A percentile compares a stretch with the other conserved stretches of the same genome.
These are phyloP conservation scores for Excoecaria agallocha DNA, from an alignment of 345 rosid genomes.

Conservation along the genomic window DNA sequence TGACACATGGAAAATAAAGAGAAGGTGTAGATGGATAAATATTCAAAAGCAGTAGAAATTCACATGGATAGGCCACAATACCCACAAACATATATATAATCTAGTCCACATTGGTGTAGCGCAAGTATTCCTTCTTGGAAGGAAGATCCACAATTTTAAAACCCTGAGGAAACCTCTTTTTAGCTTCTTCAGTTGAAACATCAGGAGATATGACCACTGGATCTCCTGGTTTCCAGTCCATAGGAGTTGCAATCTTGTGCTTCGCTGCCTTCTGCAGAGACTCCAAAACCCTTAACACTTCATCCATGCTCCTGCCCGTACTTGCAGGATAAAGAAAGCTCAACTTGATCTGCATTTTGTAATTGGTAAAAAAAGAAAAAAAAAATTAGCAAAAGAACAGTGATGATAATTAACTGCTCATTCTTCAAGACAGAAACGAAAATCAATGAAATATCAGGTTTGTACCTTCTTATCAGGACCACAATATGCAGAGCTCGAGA, in stretches of 20 bases:
- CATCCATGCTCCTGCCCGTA: slow-evolving; percentile 77
- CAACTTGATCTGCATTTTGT: slow-evolving; percentile 49
- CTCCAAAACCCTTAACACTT: slow-evolving; percentile 69
- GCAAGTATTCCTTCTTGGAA: slow-evolving; percentile 58
- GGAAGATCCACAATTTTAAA: slow-evolving; percentile 59
- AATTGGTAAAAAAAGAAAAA: too few relatives aligned
- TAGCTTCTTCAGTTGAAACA: slow-evolving; percentile 56
- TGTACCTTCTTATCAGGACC: slow-evolving; percentile 54
- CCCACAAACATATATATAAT: neutral
- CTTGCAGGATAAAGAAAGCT: slow-evolving; percentile 72
- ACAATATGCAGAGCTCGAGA: slow-evolving; percentile 78
- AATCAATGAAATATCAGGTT: too few relatives aligned
- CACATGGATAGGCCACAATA: too few relatives aligned
- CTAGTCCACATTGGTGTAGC: slow-evolving; percentile 35
- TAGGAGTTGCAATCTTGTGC: slow-evolving; percentile 71
- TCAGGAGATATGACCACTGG: slow-evolving; percentile 60
- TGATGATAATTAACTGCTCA: too few relatives aligned
- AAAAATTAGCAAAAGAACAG: too few relatives aligned
- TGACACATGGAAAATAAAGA: too few relatives aligned
- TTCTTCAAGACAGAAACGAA: too few relatives aligned
- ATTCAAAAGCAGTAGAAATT: too few relatives aligned
- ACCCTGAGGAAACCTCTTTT: slow-evolving; percentile 61
- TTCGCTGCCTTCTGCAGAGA: slow-evolving; percentile 49
- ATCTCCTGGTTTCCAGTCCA: slow-evolving; percentile 76
- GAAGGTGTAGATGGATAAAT: neutral